Evolutionary conservation across 2,329 filamentous ascomycete genomes (phyloP), one percentile per base, ranked within the genome.

Genomic region (Ceratocystiopsis minuta): DNA sequence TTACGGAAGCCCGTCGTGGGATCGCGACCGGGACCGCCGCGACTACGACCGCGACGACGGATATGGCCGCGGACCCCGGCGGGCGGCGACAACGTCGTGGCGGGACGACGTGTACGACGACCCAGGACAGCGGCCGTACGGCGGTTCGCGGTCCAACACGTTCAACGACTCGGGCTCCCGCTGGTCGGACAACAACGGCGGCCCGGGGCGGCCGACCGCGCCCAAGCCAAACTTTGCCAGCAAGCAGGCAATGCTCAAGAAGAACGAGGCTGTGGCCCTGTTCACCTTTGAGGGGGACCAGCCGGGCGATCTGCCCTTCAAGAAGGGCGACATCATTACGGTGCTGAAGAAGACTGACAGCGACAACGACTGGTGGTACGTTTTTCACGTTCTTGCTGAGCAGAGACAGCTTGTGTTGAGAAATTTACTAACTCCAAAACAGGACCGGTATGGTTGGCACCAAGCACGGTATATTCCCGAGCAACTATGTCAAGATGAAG

Each of bases 251-350:
- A 47, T 64, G 46, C 54, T 77, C 45, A 72, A 68, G 55, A 68
- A 72, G 50, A 86, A 95, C 51, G 84, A 96, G 60, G 90, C 86
- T 0, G 68, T 95, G 16, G 90, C 90, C 3, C 67, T 95, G 47
- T 96, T 82, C 60, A 94, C 83, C 2, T 98, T 98, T 55, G 88
- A 96, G 48, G 79, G 86, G 0, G 88, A 94, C 53, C 87, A 95
- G 59, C 77, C 85, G 0, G 88, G 88, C 5, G 88, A 98, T 57
- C 59, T 96, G 43, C 84, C 80, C 0, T 98, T 98, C 63, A 94
- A 93, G 65, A 98, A 98, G 68, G 90, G 90, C 16, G 90, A 98
- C 28, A 61, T 96, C 43, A 95, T 98, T 50, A 95, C 86, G 1
- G 86, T 98, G 44, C 59, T 93, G 44, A 95, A 98, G 66, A 81